phyloP scores from a whole-genome alignment of 1,284 basidiomycete genomes.

The Apiotrichum sp. region DNA sequence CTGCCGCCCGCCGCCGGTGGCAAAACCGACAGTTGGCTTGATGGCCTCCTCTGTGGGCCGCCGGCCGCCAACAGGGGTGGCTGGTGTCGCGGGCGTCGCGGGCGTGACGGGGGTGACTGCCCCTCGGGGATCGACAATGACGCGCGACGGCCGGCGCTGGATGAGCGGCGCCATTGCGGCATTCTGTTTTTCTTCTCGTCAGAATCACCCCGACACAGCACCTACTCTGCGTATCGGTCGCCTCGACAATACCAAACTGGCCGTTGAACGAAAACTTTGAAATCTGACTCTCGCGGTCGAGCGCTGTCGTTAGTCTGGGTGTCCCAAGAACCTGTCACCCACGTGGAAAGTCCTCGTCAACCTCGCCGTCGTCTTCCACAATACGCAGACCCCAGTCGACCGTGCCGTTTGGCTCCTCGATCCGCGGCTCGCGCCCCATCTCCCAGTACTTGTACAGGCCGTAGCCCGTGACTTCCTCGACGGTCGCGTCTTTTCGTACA shows the following conservation, averaged over 20 bases:
- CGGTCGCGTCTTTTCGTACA: conserved; percentile 79
- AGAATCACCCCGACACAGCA: background rate
- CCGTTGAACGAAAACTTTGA: conserved; percentile 78
- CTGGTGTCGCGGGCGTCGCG: background rate
- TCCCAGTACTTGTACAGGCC: conserved; percentile 89
- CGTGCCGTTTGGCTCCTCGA: conserved; percentile 62
- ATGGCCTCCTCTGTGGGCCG: background rate
- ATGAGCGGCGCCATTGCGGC: conserved; percentile 55
- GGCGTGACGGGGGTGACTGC: conserved; percentile 17
- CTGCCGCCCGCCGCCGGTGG: conserved; percentile 11
- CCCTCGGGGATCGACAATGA: conserved; percentile 29
- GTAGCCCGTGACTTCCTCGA: conserved; percentile 94
- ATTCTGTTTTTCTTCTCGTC: conserved; percentile 60
- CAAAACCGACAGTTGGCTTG: background rate
- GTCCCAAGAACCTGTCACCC: conserved; percentile 12
- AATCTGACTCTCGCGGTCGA: conserved; percentile 78
- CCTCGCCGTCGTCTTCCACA: conserved; percentile 94
- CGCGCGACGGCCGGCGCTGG: conserved; percentile 36
- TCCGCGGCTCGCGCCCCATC: conserved; percentile 67
- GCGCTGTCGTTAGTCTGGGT: conserved; percentile 54
- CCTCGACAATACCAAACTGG: conserved; percentile 76
- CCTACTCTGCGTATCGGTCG: conserved; percentile 67
- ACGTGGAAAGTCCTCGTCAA: conserved; percentile 98
- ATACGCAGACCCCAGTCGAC: conserved; percentile 92
- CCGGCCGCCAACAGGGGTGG: background rate